These are phyloP conservation scores for Colletotrichum noveboracense DNA, from an alignment of 2,329 filamentous ascomycete genomes.

Conservation along the genomic window DNA sequence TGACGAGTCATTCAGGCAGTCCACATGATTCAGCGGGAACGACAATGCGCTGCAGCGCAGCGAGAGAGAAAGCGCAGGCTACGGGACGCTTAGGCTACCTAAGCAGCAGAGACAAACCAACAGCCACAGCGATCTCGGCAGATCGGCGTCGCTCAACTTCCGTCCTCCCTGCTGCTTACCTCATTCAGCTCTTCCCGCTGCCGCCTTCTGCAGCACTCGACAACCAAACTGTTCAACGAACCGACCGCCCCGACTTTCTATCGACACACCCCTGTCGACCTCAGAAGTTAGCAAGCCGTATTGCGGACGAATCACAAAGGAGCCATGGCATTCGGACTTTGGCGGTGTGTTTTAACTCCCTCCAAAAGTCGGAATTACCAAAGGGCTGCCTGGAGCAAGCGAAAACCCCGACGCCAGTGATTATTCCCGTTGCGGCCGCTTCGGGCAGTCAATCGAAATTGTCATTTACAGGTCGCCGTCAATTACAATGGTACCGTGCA, in stretches of 20 bases:
- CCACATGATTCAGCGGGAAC: constrained; percentile 13
- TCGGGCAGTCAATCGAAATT: not conserved
- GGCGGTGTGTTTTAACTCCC: constrained; percentile 19
- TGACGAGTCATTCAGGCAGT: constrained; percentile 20
- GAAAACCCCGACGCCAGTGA: constrained; percentile 1
- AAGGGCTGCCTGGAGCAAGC: constrained; percentile 13
- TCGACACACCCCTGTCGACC: not conserved
- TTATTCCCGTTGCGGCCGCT: not conserved
- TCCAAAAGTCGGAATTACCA: constrained; percentile 1
- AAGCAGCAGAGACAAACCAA: not conserved
- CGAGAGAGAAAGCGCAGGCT: not conserved
- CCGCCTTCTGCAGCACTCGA: not conserved
- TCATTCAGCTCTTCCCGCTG: not conserved
- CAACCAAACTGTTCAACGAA: not conserved
- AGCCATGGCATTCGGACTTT: constrained; percentile 9
- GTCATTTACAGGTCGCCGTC: not conserved
- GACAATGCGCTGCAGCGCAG: not conserved
- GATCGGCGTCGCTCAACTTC: constrained; percentile 16
- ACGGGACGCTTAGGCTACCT: not conserved
- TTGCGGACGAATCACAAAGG: constrained; percentile 10
- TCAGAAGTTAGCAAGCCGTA: constrained; percentile 3
- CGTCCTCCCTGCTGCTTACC: constrained; percentile 12
- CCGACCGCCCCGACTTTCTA: constrained; percentile 4
- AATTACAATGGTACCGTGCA: not conserved
- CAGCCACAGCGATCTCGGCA: constrained; percentile 16